Base-by-base conservation (phyloP, 176 grass and related monocot species). In the Triticum urartu region DNA sequence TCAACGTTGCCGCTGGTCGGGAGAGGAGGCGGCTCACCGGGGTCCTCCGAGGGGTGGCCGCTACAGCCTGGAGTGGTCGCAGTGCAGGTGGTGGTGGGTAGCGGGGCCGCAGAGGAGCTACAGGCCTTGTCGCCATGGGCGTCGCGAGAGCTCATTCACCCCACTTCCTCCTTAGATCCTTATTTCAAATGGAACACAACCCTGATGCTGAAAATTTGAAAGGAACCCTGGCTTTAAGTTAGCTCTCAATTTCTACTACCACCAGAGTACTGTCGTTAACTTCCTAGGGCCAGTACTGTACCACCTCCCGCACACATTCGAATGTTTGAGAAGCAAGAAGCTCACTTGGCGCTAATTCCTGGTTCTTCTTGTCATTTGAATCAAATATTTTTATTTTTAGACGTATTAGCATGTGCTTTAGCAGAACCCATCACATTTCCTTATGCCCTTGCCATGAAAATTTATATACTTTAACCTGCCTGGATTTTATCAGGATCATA, bases 401-500 rank as follows among this genome's bases (percentile, higher is more conserved):
- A 30, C 28, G 25, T 65, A n/a, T 82, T 0, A 22, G 5, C 66
- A 39, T 32, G 4, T 48, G 7, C 9, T 48, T 39, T 81, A 76
- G 2, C 21, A 14, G 75, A 45, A 34, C 20, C 8, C 48, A 18
- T 9, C 36, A 42, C 83, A 43, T 85, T 62, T 80, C 58, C 22
- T 65, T 18, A 64, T 64, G 15, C 58, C 43, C n/a, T 33, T 90
- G 34, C 63, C 64, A 42, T 43, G 9, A 84, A 11, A 52, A 72
- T 32, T 56, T 35, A 14, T 7, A 20, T 25, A 15, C 24, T 24
- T 67, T 85, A 77, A 63, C 32, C 77, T 38, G 9, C 11, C 18
- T 12, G 61, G n/a, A 26, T 43, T 58, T 81, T 54, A 81, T 77
- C 5, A 84, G 67, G 80, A 75, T 75, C 15, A 48, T 79, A 72